Evolutionary conservation across 371 early-diverging fungal genomes (phyloP).

Genomic region (Racocetra persica): DNA sequence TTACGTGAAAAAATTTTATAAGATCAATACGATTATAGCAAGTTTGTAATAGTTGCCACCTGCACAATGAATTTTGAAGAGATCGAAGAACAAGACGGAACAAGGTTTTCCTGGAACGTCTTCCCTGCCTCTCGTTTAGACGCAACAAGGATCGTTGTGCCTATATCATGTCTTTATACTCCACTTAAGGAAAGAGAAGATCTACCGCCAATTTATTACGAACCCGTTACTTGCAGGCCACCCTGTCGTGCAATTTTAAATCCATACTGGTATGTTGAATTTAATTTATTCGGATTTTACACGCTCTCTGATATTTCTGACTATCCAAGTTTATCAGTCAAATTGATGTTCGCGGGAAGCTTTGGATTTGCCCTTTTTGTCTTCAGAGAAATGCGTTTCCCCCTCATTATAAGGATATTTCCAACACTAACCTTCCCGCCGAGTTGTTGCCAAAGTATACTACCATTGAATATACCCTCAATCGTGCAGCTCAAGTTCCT

Average conservation of each 20-base stretch:
- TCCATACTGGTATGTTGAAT: constrained; percentile 90
- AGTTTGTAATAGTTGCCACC: not conserved
- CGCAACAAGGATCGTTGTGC: constrained; percentile 95
- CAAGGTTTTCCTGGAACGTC: constrained; percentile 99
- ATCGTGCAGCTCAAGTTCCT: constrained; percentile 81
- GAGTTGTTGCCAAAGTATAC: constrained; percentile 95
- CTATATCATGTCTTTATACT: constrained; percentile 96
- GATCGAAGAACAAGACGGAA: constrained; percentile 92
- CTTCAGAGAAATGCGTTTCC: constrained; percentile 97
- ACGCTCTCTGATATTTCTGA: not conserved
- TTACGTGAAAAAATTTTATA: not conserved
- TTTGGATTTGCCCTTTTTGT: constrained; percentile 99
- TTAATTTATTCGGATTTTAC: constrained; percentile 7
- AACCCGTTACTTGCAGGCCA: constrained; percentile 97
- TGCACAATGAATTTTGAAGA: constrained; percentile 83
- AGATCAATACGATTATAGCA: not conserved
- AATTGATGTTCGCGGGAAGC: constrained; percentile 92
- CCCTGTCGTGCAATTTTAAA: constrained; percentile 97
- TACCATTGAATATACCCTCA: constrained; percentile 97
- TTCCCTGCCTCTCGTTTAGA: constrained; percentile 96
- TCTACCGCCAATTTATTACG: constrained; percentile 88
- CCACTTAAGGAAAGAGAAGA: constrained; percentile 95
- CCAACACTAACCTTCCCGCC: constrained; percentile 94
- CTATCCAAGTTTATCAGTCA: constrained; percentile 63
- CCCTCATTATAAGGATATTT: constrained; percentile 98